These are phyloP conservation scores for Talaromyces wortmannii DNA, from an alignment of 495 filamentous ascomycete species.

Conservation along the genomic window DNA sequence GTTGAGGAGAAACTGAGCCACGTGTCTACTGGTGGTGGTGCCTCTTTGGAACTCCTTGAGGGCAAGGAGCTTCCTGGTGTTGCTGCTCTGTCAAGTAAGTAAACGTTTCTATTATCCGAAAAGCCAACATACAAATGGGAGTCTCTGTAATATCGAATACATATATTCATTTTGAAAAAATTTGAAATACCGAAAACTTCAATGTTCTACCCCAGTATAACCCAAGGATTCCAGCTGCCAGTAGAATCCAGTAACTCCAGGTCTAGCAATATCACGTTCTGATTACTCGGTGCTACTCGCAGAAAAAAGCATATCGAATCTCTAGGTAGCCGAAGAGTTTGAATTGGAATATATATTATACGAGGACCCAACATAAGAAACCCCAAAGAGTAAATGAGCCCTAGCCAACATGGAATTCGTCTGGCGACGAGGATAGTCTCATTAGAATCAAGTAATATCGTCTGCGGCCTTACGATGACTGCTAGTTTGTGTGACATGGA, in stretches of 20 bases:
- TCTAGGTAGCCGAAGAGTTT: neutral
- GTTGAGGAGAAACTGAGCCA: conserved; percentile 96
- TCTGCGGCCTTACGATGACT: no score
- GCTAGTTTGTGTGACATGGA: no score
- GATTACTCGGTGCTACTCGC: neutral
- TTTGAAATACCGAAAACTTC: neutral
- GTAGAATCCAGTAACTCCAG: neutral
- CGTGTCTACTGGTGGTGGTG: conserved; percentile 94
- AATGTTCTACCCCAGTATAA: no score
- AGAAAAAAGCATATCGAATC: conserved; percentile 1
- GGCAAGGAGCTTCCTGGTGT: conserved; percentile 97
- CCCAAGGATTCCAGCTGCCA: no score
- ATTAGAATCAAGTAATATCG: no score
- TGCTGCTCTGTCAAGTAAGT: conserved; percentile 87
- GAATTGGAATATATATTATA: neutral
- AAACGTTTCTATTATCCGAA: conserved; percentile 12
- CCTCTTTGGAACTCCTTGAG: conserved; percentile 91
- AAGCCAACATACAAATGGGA: neutral
- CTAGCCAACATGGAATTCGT: no score
- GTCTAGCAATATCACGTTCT: neutral
- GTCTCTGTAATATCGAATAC: neutral
- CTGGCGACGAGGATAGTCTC: no score
- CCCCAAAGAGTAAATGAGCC: no score
- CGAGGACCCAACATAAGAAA: no score
- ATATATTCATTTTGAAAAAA: neutral